phyloP scores from a whole-genome alignment of 2,329 filamentous ascomycete species.

The Rhytidhysteron rufulum region DNA sequence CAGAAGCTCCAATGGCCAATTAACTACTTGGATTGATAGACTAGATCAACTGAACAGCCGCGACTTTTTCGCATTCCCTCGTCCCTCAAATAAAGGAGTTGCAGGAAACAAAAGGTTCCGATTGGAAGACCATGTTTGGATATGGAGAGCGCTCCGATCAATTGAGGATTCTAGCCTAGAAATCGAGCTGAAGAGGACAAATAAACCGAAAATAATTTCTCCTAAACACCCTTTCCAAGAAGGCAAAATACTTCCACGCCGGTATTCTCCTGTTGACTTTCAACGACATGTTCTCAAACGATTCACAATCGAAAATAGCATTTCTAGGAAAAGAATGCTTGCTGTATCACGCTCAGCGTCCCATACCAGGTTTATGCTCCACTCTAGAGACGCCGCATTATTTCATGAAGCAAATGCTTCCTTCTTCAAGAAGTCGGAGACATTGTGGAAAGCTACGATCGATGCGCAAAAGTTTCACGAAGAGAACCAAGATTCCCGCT shows the following conservation, averaged over 20 bases:
- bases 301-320: constrained; percentile 4
- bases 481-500: constrained; percentile 3
- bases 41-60: neutral
- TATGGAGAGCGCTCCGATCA: constrained; percentile 4
- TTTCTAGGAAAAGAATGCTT: constrained; percentile 7
- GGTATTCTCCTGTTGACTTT: neutral
- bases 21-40: neutral
- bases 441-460: constrained; percentile 1
- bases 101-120: too few species aligned
- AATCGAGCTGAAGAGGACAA: neutral
- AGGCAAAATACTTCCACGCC: neutral
- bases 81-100: neutral
- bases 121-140: constrained; percentile 6
- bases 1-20: too few species aligned
- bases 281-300: constrained; percentile 1
- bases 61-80: constrained; percentile 1
- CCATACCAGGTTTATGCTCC: constrained; percentile 8
- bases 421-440: neutral
- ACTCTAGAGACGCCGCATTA: constrained; percentile 7
- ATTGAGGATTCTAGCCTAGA: constrained; percentile 1
- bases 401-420: constrained; percentile 3
- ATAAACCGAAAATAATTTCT: too few species aligned
- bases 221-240: neutral
- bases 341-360: constrained; percentile 3
- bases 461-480: constrained; percentile 1